Base-by-base conservation (phyloP, 495 filamentous ascomycete genomes). In the Bathelium albidoporum region DNA sequence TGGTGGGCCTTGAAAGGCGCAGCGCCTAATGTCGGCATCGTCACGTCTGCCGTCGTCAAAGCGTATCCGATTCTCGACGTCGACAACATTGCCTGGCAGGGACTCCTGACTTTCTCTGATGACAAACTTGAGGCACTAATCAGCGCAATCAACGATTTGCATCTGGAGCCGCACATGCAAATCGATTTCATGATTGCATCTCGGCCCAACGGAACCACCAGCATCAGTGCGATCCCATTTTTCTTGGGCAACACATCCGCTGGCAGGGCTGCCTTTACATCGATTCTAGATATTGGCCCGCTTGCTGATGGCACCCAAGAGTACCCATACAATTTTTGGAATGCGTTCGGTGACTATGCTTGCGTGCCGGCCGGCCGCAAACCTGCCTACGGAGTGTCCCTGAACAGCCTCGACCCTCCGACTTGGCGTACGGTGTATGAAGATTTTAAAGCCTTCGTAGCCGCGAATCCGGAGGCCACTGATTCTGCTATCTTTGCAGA, bases 11-110 rank as follows among this genome's bases (percentile, higher is more conserved):
- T 80, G 24, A 69, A 73, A 43, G 78, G 77, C 24, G 76, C 75
- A 16, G 32, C 32, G 28, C 73, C 71, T 31, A 79, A 79, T 65
- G 77, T 81, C 45, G 76, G 78, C n/a, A 67, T 81, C 53, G 71
- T 80, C 10, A 77, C 75, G 0, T 52, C 62, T 1, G 72, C 74
- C 44, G 65, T 64, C 29, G 22, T 70, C 3, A 60, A 62, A 24
- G 59, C 67, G 24, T 73, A 72, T 52, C 43, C 43, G 18, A n/a
- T 18, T 3, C 10, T 18, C 4, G 9, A 3, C 18, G 43, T 14
- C 34, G 14, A 39, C 5, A 39, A 49, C n/a, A 20, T 49, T 18
- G 43, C 43, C 11, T 49, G 43, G 43, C 11, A 49, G 20, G 43
- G 43, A 3, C n/a, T n/a, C 4, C 4, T 49, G 11, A 49, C 18